These are phyloP conservation scores for Logfia minima DNA, from an alignment of 129 eudicot genomes.

Conservation along the genomic window DNA sequence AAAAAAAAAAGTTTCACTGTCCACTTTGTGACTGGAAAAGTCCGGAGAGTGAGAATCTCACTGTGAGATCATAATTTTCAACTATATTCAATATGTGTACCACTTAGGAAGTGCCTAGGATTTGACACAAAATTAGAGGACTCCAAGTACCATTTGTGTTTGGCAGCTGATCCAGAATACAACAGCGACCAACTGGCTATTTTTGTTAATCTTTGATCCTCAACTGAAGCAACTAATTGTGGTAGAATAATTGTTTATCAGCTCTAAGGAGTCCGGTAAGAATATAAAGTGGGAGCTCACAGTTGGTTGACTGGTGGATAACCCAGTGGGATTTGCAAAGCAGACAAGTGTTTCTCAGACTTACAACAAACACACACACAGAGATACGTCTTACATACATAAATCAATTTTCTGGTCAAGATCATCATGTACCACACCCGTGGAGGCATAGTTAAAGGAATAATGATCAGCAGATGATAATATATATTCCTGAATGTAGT, in stretches of 20 bases:
- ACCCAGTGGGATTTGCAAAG: neutral
- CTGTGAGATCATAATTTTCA: neutral
- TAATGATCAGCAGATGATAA: neutral
- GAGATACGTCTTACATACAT: neutral
- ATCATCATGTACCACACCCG: neutral
- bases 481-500: neutral
- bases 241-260: neutral
- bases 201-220: neutral
- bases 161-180: neutral
- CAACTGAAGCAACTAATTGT: neutral
- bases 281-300: constrained; percentile 1
- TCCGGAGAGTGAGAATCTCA: neutral
- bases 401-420: neutral
- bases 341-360: neutral
- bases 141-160: neutral
- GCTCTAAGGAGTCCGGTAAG: neutral
- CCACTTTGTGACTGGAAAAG: neutral
- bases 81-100: neutral
- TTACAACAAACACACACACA: neutral
- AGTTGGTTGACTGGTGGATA: neutral
- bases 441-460: neutral
- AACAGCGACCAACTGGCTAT: neutral
- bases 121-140: neutral
- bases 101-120: neutral
- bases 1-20: neutral